Conservation (phyloP, 768 basidiomycete species). For the Mycena venus region DNA sequence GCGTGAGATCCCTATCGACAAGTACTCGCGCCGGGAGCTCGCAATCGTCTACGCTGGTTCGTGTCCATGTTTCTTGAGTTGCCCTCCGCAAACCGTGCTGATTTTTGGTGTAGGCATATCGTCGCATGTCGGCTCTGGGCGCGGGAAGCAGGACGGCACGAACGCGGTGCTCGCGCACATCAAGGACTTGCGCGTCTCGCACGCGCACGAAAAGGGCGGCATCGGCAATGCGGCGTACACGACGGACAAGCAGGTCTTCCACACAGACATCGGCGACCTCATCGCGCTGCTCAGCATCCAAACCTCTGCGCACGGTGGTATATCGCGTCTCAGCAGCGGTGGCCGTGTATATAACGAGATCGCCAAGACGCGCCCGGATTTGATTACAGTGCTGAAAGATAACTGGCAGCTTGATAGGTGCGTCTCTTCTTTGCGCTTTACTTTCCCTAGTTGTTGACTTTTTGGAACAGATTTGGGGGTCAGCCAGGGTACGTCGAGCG, state of each 20-base stretch:
- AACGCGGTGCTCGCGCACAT: conserved; percentile 61
- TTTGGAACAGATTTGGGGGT: conserved; percentile 58
- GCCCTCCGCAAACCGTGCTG: neutral
- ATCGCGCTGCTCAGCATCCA: conserved; percentile 60
- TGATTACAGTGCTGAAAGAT: conserved; percentile 55
- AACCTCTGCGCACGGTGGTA: conserved; percentile 58
- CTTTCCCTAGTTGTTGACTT: too few relatives aligned
- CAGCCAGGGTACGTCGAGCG: conserved; percentile 51
- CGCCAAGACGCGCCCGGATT: conserved; percentile 59
- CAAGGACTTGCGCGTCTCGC: conserved; percentile 59
- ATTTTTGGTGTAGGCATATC: conserved; percentile 51
- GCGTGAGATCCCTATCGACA: conserved; percentile 58
- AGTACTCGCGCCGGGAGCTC: conserved; percentile 54
- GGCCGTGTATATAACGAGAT: conserved; percentile 61
- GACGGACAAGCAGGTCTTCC: conserved; percentile 65
- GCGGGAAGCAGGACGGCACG: conserved; percentile 59
- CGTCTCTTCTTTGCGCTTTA: too few relatives aligned
- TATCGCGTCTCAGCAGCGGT: conserved; percentile 59
- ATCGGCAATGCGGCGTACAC: conserved; percentile 62
- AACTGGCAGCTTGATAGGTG: conserved; percentile 61
- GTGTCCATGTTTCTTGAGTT: conserved; percentile 36
- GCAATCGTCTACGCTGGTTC: conserved; percentile 60
- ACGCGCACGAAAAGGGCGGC: conserved; percentile 55
- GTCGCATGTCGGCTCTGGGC: conserved; percentile 58
- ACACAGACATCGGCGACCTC: conserved; percentile 61